phyloP scores from a whole-genome alignment of 805 yeast species.

The Candida chilensis region DNA sequence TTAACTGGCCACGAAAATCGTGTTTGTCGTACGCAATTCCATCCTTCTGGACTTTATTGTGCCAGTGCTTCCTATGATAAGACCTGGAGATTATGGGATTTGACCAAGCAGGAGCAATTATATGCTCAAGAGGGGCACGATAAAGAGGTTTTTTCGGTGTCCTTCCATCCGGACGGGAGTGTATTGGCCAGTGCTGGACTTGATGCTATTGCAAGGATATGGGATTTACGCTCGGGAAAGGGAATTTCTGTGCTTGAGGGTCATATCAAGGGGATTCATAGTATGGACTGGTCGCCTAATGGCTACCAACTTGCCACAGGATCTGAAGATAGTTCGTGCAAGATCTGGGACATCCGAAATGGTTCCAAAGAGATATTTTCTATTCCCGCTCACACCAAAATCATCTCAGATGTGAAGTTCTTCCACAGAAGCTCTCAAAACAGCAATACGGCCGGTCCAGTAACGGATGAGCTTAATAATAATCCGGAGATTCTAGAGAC shows the following conservation, averaged over 20 bases:
- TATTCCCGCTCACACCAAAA: constrained; percentile 67
- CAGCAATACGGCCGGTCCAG: constrained; percentile 6
- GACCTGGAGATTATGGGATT: constrained; percentile 89
- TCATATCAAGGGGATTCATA: constrained; percentile 66
- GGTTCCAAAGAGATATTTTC: constrained; percentile 27
- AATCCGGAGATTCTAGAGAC: constrained; percentile 17
- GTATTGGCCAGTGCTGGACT: constrained; percentile 69
- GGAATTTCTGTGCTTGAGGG: constrained; percentile 49
- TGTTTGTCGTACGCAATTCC: constrained; percentile 52
- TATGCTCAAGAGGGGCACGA: constrained; percentile 82
- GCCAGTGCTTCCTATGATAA: constrained; percentile 74
- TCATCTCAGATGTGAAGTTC: constrained; percentile 61
- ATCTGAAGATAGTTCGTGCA: constrained; percentile 71
- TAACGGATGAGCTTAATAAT: constrained; percentile 17
- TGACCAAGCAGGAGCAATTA: constrained; percentile 36
- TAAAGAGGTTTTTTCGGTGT: constrained; percentile 53
- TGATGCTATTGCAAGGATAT: constrained; percentile 63
- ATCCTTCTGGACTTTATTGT: constrained; percentile 49
- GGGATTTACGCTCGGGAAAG: constrained; percentile 84
- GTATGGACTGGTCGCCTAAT: constrained; percentile 66
- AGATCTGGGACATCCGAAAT: constrained; percentile 78
- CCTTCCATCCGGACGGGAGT: constrained; percentile 72
- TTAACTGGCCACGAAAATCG: constrained; percentile 41
- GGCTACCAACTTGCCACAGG: constrained; percentile 77
- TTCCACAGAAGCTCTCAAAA: constrained; percentile 14